Evolutionary conservation across 202 grass and related monocot species (phyloP).

Genomic region (Setaria viridis): DNA sequence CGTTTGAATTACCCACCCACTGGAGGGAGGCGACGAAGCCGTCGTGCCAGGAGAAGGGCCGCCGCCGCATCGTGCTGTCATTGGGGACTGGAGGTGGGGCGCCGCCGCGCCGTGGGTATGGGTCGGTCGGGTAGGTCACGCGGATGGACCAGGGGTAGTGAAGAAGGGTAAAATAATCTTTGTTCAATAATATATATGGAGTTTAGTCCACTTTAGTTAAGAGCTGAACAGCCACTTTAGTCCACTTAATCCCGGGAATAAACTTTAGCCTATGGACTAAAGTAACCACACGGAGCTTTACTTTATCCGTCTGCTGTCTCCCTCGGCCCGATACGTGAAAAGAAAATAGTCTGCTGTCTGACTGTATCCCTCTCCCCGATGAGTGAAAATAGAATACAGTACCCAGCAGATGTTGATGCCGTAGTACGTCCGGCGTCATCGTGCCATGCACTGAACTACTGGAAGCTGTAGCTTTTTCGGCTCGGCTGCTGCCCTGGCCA

Average conservation of each 20-base stretch:
- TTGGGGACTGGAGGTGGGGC: not conserved
- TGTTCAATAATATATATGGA: no score
- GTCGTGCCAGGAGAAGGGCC: conserved; percentile 57
- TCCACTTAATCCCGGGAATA: no score
- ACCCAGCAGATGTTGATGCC: not conserved
- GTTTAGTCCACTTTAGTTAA: no score
- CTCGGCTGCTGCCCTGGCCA: not conserved
- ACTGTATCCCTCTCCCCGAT: no score
- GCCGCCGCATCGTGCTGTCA: conserved; percentile 27
- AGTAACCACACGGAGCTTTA: no score
- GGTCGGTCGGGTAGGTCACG: not conserved
- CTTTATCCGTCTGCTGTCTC: no score
- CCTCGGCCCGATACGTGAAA: no score
- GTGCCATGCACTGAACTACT: not conserved
- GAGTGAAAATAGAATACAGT: not conserved
- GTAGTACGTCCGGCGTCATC: not conserved
- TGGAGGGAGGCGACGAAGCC: conserved; percentile 84
- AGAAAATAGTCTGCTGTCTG: no score
- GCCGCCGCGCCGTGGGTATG: not conserved
- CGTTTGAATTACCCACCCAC: conserved; percentile 41
- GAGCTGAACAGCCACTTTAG: no score
- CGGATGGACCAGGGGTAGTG: no score
- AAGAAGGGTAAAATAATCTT: no score
- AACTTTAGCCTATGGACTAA: no score
- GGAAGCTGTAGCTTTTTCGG: not conserved